Base-by-base conservation (phyloP, 192 early-diverging fungal species). In the Chytriomyces confervae region DNA sequence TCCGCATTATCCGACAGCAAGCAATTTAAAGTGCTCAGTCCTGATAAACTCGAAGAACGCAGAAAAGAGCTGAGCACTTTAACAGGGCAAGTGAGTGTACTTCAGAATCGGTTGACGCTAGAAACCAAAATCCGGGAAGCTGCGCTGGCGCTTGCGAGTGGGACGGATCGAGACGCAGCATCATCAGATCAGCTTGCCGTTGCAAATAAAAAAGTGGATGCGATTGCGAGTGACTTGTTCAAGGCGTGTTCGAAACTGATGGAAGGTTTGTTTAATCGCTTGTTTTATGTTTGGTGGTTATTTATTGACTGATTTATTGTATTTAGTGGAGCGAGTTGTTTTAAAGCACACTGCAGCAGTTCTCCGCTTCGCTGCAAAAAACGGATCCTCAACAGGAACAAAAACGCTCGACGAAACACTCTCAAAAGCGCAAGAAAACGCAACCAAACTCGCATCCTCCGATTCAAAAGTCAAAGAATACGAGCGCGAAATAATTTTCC, bases 41-140 rank as follows among this genome's bases (percentile, higher is more conserved):
- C 79, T 7, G 84, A 86, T 48, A 49, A 49, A 50, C 87, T 88
- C 48, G 80, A 85, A 6, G 81, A 69, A 44, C 53, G 78, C 24
- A 84, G 85, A 62, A 80, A 78, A 27, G 80, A 78, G 61, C 50
- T 88, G 16, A 53, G 27, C n/a, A 60, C 62, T 24, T 50, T 86
- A 44, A 68, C 46, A 0, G 47, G 20, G 9, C 75, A 80, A 23
- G 72, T 88, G 5, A 23, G 45, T 43, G 76, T 71, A 0, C 78
- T 88, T 43, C 83, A 86, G 61, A 82, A 75, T 27, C 75, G 83
- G 62, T 63, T 88, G 45, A 75, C 81, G 65, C 69, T 86, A 7
- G 85, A 88, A 57, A 53, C 65, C 1, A 79, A 77, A 63, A 78
- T 88, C 7, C 50, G 79, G 11, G 86, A 88, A 72, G 85, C 86